Evolutionary conservation across 2,329 filamentous ascomycete species (phyloP), one percentile per base, ranked within the genome.

Genomic region (Exophiala dermatitidis): DNA sequence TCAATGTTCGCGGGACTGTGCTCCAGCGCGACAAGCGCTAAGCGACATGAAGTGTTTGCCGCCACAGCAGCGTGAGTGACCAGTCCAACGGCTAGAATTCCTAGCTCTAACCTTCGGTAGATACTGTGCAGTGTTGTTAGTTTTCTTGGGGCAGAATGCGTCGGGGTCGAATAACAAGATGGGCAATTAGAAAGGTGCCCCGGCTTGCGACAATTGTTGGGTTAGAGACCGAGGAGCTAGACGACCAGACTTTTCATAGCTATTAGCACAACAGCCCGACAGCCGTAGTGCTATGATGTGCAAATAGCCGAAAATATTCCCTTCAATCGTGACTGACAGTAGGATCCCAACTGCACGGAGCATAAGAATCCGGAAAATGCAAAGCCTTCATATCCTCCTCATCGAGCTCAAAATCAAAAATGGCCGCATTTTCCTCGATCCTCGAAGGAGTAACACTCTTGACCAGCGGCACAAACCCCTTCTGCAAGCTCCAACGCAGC

Each of bases 401-500:
- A 2, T 73, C 71, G 30, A 84, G 68, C 64, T 79, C 75, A 59
- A 84, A 84, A 60, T 83, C 80, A 56, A 77, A 84, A 1, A 84
- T 64, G 41, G 77, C 65, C 1, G 73, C 71, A 59, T 85, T 85
- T 66, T 83, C 79, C 57, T 79, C 72, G 59, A 85, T 84, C 12
- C 81, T 72, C 6, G 73, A 72, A 2, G 76, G 76, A 0, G 79
- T 83, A 12, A 80, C 79, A 1, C 80, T 82, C 65, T 84, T 84
- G 0, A 81, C 81, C 28, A 85, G 69, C 9, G 81, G 80, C 31
- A 83, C 76, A 60, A 81, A 83, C 5, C 78, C 78, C 76, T 78
- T 79, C 62, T 81, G 79, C 65, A 81, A 66, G 61, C 79, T 81
- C 81, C 81, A 84, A 50, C 81, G 71, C 4, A 84, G 60, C 59